These are phyloP conservation scores for Termitomyces eurrhizus DNA, from an alignment of 768 basidiomycete species.

Conservation along the genomic window DNA sequence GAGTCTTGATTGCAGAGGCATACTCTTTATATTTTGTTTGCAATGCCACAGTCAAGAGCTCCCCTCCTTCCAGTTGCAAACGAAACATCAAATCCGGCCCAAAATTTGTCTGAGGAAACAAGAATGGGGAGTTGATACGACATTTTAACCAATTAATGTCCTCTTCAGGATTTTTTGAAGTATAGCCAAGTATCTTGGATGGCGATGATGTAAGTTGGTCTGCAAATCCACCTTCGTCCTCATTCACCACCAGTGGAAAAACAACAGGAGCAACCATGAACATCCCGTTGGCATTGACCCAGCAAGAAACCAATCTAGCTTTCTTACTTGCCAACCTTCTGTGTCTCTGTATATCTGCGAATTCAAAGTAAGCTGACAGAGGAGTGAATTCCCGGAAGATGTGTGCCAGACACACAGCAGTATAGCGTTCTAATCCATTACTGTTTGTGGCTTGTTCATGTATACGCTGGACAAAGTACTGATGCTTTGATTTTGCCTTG, in stretches of 20 bases:
- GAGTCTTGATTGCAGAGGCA: not conserved
- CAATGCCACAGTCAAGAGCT: not conserved
- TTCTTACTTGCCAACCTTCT: not conserved
- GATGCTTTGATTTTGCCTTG: no score
- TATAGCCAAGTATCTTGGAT: not conserved
- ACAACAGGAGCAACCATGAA: slow-evolving; percentile 1
- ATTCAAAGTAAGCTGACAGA: not conserved
- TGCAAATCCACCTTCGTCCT: not conserved
- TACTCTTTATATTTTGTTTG: not conserved
- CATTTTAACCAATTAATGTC: not conserved
- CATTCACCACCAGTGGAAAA: not conserved
- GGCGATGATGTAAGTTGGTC: not conserved
- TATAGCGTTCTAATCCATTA: no score
- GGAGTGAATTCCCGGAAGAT: no score
- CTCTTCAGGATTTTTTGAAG: not conserved
- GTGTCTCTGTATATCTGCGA: not conserved
- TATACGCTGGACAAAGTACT: no score
- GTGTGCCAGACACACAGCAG: no score
- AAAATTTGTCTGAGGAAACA: not conserved
- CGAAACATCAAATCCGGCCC: not conserved
- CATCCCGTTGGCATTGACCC: not conserved
- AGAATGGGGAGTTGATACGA: not conserved
- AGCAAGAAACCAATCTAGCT: slow-evolving; percentile 3
- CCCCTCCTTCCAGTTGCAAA: not conserved
- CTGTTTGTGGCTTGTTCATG: no score